Percentiles rank a stretch among this genome's conserved stretches.
These are phyloP conservation scores for Scheffersomyces illinoinensis DNA, from an alignment of 1,139 yeast genomes.

Conservation along the genomic window DNA sequence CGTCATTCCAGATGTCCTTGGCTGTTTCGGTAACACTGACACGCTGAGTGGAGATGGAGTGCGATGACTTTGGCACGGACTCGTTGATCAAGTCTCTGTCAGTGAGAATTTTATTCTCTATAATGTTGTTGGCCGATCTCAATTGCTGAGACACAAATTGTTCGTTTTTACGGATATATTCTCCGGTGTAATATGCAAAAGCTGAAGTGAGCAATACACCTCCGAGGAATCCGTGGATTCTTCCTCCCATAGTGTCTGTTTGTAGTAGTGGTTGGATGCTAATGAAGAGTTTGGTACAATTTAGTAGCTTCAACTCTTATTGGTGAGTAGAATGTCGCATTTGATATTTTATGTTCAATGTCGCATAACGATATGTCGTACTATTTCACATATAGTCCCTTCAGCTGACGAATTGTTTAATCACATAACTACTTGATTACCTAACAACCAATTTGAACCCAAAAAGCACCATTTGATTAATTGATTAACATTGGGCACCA, in stretches of 20 bases:
- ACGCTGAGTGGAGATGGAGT: constrained; percentile 26
- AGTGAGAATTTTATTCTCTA: constrained; percentile 51
- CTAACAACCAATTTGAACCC: too few species aligned
- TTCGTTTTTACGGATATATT: constrained; percentile 54
- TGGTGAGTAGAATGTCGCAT: background rate
- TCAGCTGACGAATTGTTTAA: too few species aligned
- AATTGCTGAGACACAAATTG: constrained; percentile 49
- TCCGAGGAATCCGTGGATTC: constrained; percentile 22
- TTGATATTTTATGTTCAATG: background rate
- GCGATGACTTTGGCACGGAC: constrained; percentile 43
- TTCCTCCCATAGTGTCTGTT: constrained; percentile 6
- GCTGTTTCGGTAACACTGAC: constrained; percentile 54
- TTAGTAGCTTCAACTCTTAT: background rate
- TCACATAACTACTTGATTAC: too few species aligned
- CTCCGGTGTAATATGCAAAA: constrained; percentile 63
- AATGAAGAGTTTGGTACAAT: background rate
- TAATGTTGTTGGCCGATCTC: constrained; percentile 45
- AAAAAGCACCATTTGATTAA: too few species aligned
- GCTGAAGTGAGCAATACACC: constrained; percentile 70
- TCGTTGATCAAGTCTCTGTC: constrained; percentile 35
- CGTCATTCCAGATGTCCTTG: constrained; percentile 84
- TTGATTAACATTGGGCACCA: too few species aligned
- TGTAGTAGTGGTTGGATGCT: background rate
- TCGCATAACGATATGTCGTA: background rate
- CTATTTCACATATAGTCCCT: background rate